Evolutionary conservation across 2,329 filamentous ascomycete genomes (phyloP), one percentile per base, ranked within the genome.

Genomic region (Beauveria bassiana): DNA sequence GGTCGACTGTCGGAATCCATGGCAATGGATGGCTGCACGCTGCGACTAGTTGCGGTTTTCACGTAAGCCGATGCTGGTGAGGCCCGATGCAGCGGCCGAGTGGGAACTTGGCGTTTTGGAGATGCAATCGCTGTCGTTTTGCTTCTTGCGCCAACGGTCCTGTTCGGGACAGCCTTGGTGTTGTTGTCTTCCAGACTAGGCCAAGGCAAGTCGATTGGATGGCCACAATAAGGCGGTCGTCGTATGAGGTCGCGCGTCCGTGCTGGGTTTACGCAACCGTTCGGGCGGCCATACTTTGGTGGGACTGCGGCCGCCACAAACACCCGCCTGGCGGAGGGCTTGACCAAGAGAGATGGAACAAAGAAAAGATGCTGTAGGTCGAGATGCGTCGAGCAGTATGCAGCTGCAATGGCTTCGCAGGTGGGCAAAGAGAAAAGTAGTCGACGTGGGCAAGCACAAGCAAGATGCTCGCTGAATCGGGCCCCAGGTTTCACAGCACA

Each of bases 251-350:
- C 47, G 57, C 57, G 38, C 24, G 14, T 42, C 24, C 24, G 46
- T 47, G 18, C n/a, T 16, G 43, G 58, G 43, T 54, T 55, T 47
- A 61, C 51, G 59, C 50, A 49, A 54, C 50, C 59, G n/a, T 46
- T 50, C 28, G 43, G 58, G 47, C 47, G 57, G 58, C 58, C 58
- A 60, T 47, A 9, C n/a, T 31, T 47, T 40, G 24, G 58, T 46
- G 49, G 58, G 42, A 46, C 58, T 53, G 47, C 46, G 49, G 16
- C 58, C 58, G 49, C 58, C 58, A 60, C 58, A 60, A 59, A 60
- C 58, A 54, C 57, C 20, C 45, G 43, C 45, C 55, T 40, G 20
- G 28, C 12, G 31, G 45, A 58, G 55, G 22, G 28, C 16, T 50
- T 20, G 55, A 28, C 14, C 14, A 38, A 34, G 16, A 43, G 24